Conservation (phyloP, 2,329 filamentous ascomycete genomes). For the Macrophomina pseudophaseolina region DNA sequence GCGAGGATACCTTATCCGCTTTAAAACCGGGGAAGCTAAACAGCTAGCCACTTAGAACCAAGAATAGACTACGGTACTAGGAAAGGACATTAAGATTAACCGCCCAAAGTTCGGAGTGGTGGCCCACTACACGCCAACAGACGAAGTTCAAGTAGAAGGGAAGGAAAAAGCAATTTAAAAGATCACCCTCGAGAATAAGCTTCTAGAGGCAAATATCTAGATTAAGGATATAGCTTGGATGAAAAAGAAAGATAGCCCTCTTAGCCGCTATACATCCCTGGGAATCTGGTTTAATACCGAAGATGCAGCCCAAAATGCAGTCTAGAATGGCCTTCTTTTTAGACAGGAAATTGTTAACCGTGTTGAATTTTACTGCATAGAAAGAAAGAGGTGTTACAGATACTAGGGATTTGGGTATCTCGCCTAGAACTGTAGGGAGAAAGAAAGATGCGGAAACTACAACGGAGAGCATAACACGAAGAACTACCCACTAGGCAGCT, state of each 20-base stretch:
- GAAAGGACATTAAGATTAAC: background rate
- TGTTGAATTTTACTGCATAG: slow-evolving; percentile 1
- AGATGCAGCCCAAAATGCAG: slow-evolving; percentile 3
- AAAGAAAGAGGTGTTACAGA: slow-evolving; percentile 2
- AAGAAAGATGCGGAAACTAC: slow-evolving; percentile 3
- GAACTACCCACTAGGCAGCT: background rate
- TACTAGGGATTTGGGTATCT: background rate
- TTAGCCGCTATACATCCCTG: background rate
- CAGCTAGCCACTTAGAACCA: background rate
- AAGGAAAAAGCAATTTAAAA: background rate
- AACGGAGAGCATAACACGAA: background rate
- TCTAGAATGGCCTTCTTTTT: background rate
- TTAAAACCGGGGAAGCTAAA: background rate
- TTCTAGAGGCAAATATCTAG: background rate
- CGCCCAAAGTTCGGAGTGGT: background rate
- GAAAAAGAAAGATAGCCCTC: background rate
- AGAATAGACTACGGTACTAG: background rate
- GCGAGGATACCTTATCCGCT: slow-evolving; percentile 6
- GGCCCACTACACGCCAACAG: background rate
- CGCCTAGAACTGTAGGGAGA: background rate
- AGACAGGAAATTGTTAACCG: background rate
- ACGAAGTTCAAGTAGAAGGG: background rate
- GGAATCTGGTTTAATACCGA: background rate
- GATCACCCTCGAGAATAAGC: background rate
- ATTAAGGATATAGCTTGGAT: background rate